Conservation (phyloP, 768 basidiomycete species). For the Termitomyces sp. region DNA sequence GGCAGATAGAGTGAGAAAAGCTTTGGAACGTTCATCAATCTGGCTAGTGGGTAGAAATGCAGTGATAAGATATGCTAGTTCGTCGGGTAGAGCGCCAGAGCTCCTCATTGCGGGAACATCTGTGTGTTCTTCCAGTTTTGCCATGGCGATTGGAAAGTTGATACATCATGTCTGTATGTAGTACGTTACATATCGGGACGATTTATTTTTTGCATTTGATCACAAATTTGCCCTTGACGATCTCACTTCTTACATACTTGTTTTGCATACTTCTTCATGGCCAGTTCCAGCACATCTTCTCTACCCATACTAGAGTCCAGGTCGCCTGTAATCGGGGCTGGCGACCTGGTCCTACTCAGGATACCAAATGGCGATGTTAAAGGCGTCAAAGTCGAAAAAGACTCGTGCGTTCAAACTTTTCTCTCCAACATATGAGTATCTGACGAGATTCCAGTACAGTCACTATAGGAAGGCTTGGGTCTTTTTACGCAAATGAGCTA, state of each 20-base stretch:
- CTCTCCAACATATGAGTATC: not conserved
- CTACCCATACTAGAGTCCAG: conserved; percentile 18
- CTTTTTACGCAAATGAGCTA: conserved; percentile 75
- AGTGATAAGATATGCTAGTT: conserved; percentile 47
- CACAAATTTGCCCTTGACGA: conserved; percentile 5
- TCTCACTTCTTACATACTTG: not conserved
- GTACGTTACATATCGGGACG: not conserved
- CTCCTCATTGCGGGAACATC: conserved; percentile 20
- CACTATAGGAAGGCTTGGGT: conserved; percentile 81
- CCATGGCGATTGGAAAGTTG: conserved; percentile 1
- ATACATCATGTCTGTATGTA: too few relatives aligned
- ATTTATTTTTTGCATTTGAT: conserved; percentile 1
- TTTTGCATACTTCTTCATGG: conserved; percentile 1
- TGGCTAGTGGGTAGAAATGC: conserved; percentile 50
- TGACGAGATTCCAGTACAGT: conserved; percentile 46
- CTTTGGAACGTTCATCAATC: conserved; percentile 53
- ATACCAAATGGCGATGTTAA: conserved; percentile 80
- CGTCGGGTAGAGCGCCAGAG: conserved; percentile 42
- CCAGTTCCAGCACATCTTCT: conserved; percentile 3
- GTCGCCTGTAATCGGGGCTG: conserved; percentile 47
- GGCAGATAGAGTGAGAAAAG: conserved; percentile 65
- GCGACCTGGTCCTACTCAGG: conserved; percentile 75
- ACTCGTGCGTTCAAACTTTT: conserved; percentile 51
- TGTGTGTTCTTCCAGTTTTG: not conserved
- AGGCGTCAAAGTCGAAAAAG: conserved; percentile 66